Evolutionary conservation across 139 green algal genomes (phyloP).

Genomic region (Diplosphaera chodatii): DNA sequence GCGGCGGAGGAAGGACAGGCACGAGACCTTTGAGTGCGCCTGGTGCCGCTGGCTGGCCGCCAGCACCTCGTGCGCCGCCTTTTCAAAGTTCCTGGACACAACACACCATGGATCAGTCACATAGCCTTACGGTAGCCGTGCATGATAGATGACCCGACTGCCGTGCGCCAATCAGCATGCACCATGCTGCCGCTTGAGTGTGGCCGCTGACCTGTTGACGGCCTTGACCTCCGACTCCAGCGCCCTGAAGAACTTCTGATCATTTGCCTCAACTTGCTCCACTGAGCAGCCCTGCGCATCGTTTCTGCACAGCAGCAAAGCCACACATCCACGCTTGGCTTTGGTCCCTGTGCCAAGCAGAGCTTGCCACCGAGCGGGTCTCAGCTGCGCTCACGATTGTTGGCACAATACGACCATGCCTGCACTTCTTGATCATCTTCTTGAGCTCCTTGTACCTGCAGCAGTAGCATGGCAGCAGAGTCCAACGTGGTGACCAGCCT

Average conservation of each 20-base stretch:
- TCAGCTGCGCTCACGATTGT: too few relatives aligned
- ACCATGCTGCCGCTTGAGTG: too few relatives aligned
- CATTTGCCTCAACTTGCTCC: background rate
- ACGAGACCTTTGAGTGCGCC: background rate
- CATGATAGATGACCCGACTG: too few relatives aligned
- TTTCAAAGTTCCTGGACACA: background rate
- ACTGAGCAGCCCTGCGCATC: background rate
- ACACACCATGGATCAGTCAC: too few relatives aligned
- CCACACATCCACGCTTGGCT: too few relatives aligned
- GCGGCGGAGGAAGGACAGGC: slow-evolving; percentile 9
- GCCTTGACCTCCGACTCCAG: background rate
- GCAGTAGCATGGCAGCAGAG: too few relatives aligned
- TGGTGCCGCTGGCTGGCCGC: background rate
- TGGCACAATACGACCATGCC: too few relatives aligned
- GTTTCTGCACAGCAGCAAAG: background rate
- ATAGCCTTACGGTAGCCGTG: too few relatives aligned
- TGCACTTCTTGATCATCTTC: slow-evolving; percentile 30
- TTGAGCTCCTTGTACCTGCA: slow-evolving; percentile 37
- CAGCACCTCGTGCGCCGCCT: background rate
- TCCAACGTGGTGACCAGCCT: too few relatives aligned
- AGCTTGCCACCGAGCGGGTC: too few relatives aligned
- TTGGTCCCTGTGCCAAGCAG: too few relatives aligned
- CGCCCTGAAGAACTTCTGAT: background rate
- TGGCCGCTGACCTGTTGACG: slow-evolving; percentile 8
- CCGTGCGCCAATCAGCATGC: too few relatives aligned